These are phyloP conservation scores for Tolypocladium inflatum DNA, from an alignment of 2,329 filamentous ascomycete genomes.

Conservation along the genomic window DNA sequence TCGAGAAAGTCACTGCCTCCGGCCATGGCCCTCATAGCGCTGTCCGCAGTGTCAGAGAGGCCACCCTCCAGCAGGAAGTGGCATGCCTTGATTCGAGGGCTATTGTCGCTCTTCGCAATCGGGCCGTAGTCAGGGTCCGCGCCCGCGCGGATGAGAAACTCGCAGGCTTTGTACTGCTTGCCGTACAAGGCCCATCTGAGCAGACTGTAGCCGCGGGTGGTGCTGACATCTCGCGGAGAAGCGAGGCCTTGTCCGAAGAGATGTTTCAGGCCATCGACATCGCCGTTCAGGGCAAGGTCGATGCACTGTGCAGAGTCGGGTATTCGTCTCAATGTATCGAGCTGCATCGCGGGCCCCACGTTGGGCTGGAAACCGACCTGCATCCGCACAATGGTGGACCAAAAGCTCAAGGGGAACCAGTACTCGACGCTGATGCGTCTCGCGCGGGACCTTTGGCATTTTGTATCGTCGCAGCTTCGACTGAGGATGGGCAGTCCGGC, in stretches of 20 bases:
- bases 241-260: constrained; percentile 17
- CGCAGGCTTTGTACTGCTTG: constrained; percentile 18
- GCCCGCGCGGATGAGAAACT: constrained; percentile 17
- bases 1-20: constrained; percentile 11
- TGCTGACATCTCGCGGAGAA: constrained; percentile 21
- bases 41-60: too few relatives aligned
- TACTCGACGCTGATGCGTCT: constrained; percentile 14
- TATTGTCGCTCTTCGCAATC: too few relatives aligned
- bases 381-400: constrained; percentile 17
- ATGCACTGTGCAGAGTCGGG: too few relatives aligned
- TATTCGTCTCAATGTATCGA: constrained; percentile 9
- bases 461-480: too few relatives aligned
- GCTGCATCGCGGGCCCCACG: constrained; percentile 13
- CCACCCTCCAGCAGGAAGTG: too few relatives aligned
- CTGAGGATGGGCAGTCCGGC: too few relatives aligned
- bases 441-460: too few relatives aligned
- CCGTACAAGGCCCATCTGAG: constrained; percentile 23
- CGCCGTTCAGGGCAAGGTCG: too few relatives aligned
- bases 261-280: constrained; percentile 13
- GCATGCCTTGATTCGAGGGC: too few relatives aligned
- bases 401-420: constrained; percentile 20
- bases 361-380: constrained; percentile 12
- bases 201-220: constrained; percentile 19
- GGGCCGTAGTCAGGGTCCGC: constrained; percentile 17
- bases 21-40: constrained; percentile 5